Evolutionary conservation across 2,329 filamentous ascomycete genomes (phyloP).

Genomic region (Fusarium udum): DNA sequence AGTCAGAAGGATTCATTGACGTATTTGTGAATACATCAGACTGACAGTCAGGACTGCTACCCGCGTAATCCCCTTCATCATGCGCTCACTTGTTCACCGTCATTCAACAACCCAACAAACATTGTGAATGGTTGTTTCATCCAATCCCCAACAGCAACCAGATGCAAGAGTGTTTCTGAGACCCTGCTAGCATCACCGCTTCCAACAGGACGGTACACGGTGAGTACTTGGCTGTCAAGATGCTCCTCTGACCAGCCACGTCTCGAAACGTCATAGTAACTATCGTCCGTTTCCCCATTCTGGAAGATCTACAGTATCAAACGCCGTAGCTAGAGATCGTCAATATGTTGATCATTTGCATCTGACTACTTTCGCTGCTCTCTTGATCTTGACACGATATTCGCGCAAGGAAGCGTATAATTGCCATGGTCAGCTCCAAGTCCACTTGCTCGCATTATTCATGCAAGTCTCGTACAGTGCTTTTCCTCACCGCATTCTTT

Average conservation of each 20-base stretch:
- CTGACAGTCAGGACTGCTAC: background rate
- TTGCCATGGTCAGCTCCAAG: background rate
- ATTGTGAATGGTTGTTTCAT: conserved; percentile 1
- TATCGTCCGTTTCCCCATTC: conserved; percentile 6
- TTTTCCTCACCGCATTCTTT: conserved; percentile 37
- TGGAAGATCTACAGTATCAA: conserved; percentile 14
- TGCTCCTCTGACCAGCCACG: background rate
- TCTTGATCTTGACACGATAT: background rate
- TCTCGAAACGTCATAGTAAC: conserved; percentile 9
- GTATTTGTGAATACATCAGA: background rate
- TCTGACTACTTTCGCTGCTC: background rate
- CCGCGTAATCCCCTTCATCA: background rate
- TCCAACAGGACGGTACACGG: conserved; percentile 14
- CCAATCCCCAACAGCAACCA: conserved; percentile 9
- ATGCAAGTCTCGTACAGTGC: conserved; percentile 21
- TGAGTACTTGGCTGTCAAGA: conserved; percentile 3
- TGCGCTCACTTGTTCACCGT: conserved; percentile 24
- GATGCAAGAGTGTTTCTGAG: conserved; percentile 15
- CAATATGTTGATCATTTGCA: background rate
- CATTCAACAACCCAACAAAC: background rate
- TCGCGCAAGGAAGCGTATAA: background rate
- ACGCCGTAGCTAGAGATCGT: background rate
- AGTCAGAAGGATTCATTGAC: background rate
- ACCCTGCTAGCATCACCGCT: conserved; percentile 25
- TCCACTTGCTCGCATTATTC: background rate